phyloP scores from a whole-genome alignment of 129 eudicot genomes.

The Pulicaria dysenterica region DNA sequence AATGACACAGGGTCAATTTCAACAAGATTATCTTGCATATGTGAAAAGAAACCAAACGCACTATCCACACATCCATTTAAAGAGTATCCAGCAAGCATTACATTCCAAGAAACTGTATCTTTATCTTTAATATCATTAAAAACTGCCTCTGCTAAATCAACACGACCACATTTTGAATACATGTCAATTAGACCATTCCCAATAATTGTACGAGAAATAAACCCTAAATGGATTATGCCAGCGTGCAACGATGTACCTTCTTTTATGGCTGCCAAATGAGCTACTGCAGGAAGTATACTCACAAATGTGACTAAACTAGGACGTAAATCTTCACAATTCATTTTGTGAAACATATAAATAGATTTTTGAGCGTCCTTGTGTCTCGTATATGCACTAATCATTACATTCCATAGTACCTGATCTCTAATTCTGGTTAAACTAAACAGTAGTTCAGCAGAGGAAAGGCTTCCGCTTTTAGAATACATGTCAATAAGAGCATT shows the following conservation, averaged over 20 bases:
- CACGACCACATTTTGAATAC: constrained; percentile 75
- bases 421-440: constrained; percentile 41
- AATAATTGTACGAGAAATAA: constrained; percentile 39
- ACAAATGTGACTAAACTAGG: constrained; percentile 65
- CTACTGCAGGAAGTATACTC: constrained; percentile 62
- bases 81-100: constrained; percentile 66
- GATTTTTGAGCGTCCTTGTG: constrained; percentile 48
- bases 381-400: constrained; percentile 55
- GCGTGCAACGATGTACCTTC: constrained; percentile 60
- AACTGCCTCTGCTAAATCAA: constrained; percentile 49
- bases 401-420: constrained; percentile 61
- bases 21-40: constrained; percentile 51
- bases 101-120: constrained; percentile 68
- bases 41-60: constrained; percentile 47
- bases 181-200: constrained; percentile 63
- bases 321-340: constrained; percentile 49
- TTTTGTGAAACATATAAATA: constrained; percentile 41
- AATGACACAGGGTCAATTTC: constrained; percentile 64
- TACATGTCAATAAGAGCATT: constrained; percentile 78
- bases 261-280: constrained; percentile 52
- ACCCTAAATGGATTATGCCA: constrained; percentile 44
- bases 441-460: constrained; percentile 53
- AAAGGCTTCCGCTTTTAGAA: constrained; percentile 59
- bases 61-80: constrained; percentile 52
- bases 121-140: constrained; percentile 50